Evolutionary conservation across 306 rosid species (phyloP).

Genomic region (Aeschynomene evenia): DNA sequence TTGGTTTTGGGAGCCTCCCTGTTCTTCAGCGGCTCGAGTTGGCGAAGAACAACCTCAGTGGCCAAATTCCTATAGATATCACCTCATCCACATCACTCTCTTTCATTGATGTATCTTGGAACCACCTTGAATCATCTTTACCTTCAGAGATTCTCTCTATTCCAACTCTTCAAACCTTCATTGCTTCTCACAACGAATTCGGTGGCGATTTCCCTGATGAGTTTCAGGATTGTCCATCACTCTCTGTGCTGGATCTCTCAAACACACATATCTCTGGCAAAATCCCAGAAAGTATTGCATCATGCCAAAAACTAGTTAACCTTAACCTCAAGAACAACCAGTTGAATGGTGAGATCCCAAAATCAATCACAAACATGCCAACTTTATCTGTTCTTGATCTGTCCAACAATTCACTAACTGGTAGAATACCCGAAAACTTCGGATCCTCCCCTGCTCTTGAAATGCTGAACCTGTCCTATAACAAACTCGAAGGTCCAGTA

Average conservation of each 20-base stretch:
- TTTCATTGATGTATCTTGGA: slow-evolving; percentile 77
- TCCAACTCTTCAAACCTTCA: slow-evolving; percentile 74
- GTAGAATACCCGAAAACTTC: slow-evolving; percentile 67
- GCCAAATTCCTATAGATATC: slow-evolving; percentile 64
- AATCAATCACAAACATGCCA: slow-evolving; percentile 63
- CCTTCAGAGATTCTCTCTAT: slow-evolving; percentile 65
- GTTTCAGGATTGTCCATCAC: slow-evolving; percentile 70
- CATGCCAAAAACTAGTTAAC: slow-evolving; percentile 73
- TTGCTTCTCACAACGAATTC: slow-evolving; percentile 71
- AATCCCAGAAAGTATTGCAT: slow-evolving; percentile 74
- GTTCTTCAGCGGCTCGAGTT: slow-evolving; percentile 72
- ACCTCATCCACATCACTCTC: slow-evolving; percentile 72
- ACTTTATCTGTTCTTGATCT: slow-evolving; percentile 76
- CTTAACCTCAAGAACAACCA: slow-evolving; percentile 64
- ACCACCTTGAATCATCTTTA: slow-evolving; percentile 60
- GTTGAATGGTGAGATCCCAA: slow-evolving; percentile 68
- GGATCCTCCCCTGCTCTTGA: slow-evolving; percentile 80
- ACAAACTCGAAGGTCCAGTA: slow-evolving; percentile 80
- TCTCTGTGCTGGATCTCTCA: slow-evolving; percentile 78
- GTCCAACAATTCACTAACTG: slow-evolving; percentile 68
- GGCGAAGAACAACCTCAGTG: slow-evolving; percentile 70
- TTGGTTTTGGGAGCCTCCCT: slow-evolving; percentile 69
- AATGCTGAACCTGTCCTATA: slow-evolving; percentile 74
- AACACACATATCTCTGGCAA: slow-evolving; percentile 57
- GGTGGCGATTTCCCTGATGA: slow-evolving; percentile 63